Conservation (phyloP, 768 basidiomycete genomes). For the Cantharellus cinnabarinus region DNA sequence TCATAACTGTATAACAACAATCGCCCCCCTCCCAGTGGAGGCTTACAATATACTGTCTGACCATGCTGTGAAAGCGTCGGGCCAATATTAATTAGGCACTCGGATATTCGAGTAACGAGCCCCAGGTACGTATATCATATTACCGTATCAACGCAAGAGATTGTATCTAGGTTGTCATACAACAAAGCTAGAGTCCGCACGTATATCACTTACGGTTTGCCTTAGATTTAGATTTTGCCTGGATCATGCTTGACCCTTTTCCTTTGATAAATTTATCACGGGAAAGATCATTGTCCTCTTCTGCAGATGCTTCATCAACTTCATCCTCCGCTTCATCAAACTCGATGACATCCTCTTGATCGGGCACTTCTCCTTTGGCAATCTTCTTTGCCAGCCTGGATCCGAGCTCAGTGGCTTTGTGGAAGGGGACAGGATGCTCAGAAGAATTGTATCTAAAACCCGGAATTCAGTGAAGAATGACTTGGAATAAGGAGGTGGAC, state of each 20-base stretch:
- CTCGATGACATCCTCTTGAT: conserved; percentile 68
- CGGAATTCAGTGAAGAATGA: background rate
- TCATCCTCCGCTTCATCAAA: conserved; percentile 32
- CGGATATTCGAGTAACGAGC: too few relatives aligned
- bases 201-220: too few relatives aligned
- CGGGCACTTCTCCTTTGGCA: conserved; percentile 51
- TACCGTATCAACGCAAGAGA: too few relatives aligned
- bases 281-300: conserved; percentile 13
- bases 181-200: too few relatives aligned
- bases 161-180: too few relatives aligned
- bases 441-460: conserved; percentile 58
- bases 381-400: conserved; percentile 59
- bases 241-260: background rate
- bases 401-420: conserved; percentile 66
- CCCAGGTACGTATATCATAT: too few relatives aligned
- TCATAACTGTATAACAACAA: too few relatives aligned
- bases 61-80: too few relatives aligned
- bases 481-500: conserved; percentile 11
- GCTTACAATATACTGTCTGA: too few relatives aligned
- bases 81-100: too few relatives aligned
- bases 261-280: conserved; percentile 18
- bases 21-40: too few relatives aligned
- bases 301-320: conserved; percentile 26
- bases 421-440: conserved; percentile 89
- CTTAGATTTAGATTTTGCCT: too few relatives aligned